Conservation (phyloP, 2,329 filamentous ascomycete species). For the Aquanectria penicillioides region DNA sequence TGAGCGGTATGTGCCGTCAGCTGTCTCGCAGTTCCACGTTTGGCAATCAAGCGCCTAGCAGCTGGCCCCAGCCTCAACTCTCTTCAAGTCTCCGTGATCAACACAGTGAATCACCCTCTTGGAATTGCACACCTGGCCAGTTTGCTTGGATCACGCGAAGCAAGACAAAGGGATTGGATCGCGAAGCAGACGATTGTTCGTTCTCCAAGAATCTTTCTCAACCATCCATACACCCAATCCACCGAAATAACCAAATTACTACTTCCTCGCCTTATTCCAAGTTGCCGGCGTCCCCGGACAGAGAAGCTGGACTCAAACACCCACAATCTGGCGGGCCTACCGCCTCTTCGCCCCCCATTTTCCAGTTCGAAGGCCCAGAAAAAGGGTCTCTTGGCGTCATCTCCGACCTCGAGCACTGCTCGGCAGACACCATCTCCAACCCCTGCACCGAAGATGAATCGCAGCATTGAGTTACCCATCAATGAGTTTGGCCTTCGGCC, state of each 20-base stretch:
- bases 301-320: background rate
- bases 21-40: background rate
- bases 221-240: background rate
- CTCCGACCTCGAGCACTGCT: background rate
- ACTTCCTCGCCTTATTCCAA: too few species aligned
- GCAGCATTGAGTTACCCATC: too few species aligned
- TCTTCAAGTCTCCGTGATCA: background rate
- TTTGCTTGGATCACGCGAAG: too few species aligned
- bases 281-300: too few species aligned
- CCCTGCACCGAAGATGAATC: background rate
- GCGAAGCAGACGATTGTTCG: background rate
- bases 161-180: too few species aligned
- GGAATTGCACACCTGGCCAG: too few species aligned
- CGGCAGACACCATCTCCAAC: background rate
- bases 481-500: conserved; percentile 14
- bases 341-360: background rate
- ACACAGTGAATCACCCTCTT: too few species aligned
- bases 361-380: background rate
- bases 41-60: conserved; percentile 1
- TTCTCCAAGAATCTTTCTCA: background rate
- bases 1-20: background rate
- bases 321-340: background rate
- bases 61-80: background rate
- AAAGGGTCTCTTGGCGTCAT: background rate
- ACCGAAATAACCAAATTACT: too few species aligned